A percentile compares a stretch with the other conserved stretches of the same genome.
Evolutionary conservation across 2,329 filamentous ascomycete genomes (phyloP).

Genomic region (Fusarium armeniacum): DNA sequence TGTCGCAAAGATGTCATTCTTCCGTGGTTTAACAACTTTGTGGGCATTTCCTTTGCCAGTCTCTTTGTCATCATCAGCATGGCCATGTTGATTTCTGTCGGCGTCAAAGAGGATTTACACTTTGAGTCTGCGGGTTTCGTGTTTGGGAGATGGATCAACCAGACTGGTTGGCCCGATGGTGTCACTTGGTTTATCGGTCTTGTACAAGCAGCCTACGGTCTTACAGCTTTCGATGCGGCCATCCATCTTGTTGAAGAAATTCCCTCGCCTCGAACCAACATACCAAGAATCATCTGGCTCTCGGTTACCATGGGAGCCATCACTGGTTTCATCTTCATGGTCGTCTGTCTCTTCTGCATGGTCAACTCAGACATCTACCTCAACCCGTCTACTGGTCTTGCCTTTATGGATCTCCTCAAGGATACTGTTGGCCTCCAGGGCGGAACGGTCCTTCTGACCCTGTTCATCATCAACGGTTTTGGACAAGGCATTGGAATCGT

Average conservation of each 20-base stretch:
- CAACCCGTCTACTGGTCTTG: constrained; percentile 57
- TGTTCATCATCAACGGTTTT: constrained; percentile 70
- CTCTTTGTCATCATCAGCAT: constrained; percentile 67
- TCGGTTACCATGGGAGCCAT: constrained; percentile 64
- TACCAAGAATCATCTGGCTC: constrained; percentile 66
- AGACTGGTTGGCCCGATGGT: constrained; percentile 66
- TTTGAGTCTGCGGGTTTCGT: constrained; percentile 67
- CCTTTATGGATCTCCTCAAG: constrained; percentile 64
- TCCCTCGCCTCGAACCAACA: constrained; percentile 64
- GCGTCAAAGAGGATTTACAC: constrained; percentile 57
- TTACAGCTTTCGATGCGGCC: constrained; percentile 67
- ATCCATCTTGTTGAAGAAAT: constrained; percentile 72
- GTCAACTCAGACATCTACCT: constrained; percentile 61
- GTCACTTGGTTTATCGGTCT: constrained; percentile 71
- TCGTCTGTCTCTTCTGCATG: constrained; percentile 66
- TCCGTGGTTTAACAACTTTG: constrained; percentile 68
- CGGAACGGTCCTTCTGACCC: constrained; percentile 61
- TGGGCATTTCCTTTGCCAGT: constrained; percentile 65
- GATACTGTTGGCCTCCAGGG: constrained; percentile 54
- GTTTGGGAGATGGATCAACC: constrained; percentile 63
- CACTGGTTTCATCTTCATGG: constrained; percentile 66
- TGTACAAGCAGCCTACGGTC: constrained; percentile 68
- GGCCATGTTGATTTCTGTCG: constrained; percentile 66
- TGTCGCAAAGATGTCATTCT: constrained; percentile 60
- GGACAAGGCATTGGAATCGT: constrained; percentile 66